Base-by-base conservation (phyloP, 2,329 filamentous ascomycete genomes). In the Beauveria sp. region DNA sequence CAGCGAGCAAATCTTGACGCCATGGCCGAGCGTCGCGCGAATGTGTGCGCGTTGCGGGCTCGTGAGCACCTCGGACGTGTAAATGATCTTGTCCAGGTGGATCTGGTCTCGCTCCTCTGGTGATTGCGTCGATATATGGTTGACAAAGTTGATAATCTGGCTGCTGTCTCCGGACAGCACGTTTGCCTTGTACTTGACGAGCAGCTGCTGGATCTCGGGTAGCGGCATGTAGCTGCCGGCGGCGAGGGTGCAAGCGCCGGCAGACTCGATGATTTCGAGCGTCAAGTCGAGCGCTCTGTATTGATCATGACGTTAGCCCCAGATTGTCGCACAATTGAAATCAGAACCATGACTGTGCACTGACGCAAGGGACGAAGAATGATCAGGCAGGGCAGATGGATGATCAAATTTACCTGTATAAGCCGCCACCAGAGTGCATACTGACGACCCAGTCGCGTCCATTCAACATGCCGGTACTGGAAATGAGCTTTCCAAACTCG, bases 51-150 rank as follows among this genome's bases (percentile, higher is more conserved):
- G 68, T 42, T 80, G 76, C 0, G 69, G 56, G 0, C 51, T 6
- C 0, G 71, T 75, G 24, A 80, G 65, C 0, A 70, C 65, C 38
- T 80, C 77, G 0, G 77, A 80, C 0, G 78, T 79, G 61, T 80
- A 80, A 3, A 80, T 70, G 0, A 79, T 67, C 63, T 79, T 80
- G 14, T 70, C 60, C 0, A 80, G 46, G 1, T 64, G 69, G 43
- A 79, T 66, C 5, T 62, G 60, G 0, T 66, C 40, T 1, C 67
- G 65, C 5, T 64, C 62, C 6, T 43, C 56, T 1, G 1, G 14
- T 0, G 69, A 45, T 0, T 77, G 63, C 0, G 66, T 69, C 2
- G 74, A 71, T 3, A 79, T 71, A 53, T 74, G 63, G 14, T 75
- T 68, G 0, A 73, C 68, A 2, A 78, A 48, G 1, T 74, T 69